Evolutionary conservation across 1,284 basidiomycete species (phyloP), one percentile per base, ranked within the genome.

Genomic region (Farysia itapuensis): DNA sequence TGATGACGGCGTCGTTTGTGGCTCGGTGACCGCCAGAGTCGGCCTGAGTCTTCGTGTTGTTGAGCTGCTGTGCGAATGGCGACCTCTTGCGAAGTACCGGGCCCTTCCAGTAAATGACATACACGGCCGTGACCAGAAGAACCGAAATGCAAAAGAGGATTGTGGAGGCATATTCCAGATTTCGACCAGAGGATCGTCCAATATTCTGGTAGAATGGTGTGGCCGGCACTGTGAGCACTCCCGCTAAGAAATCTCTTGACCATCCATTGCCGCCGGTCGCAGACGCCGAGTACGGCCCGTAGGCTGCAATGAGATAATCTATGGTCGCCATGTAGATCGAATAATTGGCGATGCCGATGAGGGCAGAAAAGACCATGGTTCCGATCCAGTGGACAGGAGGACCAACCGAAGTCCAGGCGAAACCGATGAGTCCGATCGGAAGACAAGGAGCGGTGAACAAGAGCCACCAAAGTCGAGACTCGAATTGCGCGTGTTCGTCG

Each of bases 381-480:
- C 71, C 79, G 29, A 80, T 79, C 79, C 79, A 80, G 46, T 77
- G 78, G 2, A 74, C 64, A 6, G 69, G 61, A 1, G 77, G 77
- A n/a, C 79, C 79, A 11, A 77, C 35, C 3, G 72, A 76, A 2
- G 78, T 79, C 77, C 78, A 79, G 0, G 79, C 79, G 48, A 80
- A 80, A 5, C 77, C 77, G 24, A 79, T 71, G 5, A 80, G 70
- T 22, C 79, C 79, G 38, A 80, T 77, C 1, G 73, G 65, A 22
- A 79, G 70, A 15, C 78, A 64, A 0, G 78, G 78, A 24, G 72
- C 65, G 33, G 72, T 60, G 52, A 58, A 80, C 12, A 79, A 65
- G 0, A 80, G 60, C 70, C 74, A 77, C 49, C 72, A 74, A 2
- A 80, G 67, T 23, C 79, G 69, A 35, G 66, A 50, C 45, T 80